phyloP scores from a whole-genome alignment of 352 stramenopile species.

The Globisporangium nagaii region DNA sequence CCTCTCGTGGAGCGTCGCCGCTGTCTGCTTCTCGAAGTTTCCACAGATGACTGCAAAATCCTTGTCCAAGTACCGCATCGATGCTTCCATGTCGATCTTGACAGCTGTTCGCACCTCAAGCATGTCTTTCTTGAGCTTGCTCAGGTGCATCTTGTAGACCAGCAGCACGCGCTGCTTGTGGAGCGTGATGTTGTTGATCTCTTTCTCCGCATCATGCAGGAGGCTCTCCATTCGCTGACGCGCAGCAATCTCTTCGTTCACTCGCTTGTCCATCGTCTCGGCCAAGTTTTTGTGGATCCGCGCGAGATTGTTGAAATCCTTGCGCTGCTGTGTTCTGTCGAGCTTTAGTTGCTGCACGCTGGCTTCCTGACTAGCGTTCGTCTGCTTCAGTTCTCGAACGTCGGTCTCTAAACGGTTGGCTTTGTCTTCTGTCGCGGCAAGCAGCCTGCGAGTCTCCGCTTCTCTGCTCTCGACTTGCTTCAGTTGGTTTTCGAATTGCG shows the following conservation, averaged over 20 bases:
- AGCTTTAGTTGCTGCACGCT: constrained; percentile 16
- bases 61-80: constrained; percentile 25
- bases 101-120: constrained; percentile 26
- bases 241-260: constrained; percentile 31
- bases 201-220: constrained; percentile 16
- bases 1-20: constrained; percentile 15
- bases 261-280: constrained; percentile 35
- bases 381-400: constrained; percentile 22
- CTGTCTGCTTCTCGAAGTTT: constrained; percentile 20
- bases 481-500: constrained; percentile 24
- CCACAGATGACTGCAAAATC: constrained; percentile 17
- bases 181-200: constrained; percentile 11
- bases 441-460: constrained; percentile 7
- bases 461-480: constrained; percentile 22
- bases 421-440: constrained; percentile 1
- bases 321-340: constrained; percentile 37
- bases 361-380: neutral
- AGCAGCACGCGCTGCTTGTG: constrained; percentile 22
- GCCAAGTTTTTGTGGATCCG: constrained; percentile 65
- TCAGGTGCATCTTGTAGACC: constrained; percentile 23
- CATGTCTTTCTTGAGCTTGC: constrained; percentile 22
- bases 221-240: constrained; percentile 15
- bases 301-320: constrained; percentile 56
- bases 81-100: constrained; percentile 24
- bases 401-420: constrained; percentile 13